These are phyloP conservation scores for Arabidopsis thaliana DNA, from an alignment of 345 rosid species.

Conservation along the genomic window DNA sequence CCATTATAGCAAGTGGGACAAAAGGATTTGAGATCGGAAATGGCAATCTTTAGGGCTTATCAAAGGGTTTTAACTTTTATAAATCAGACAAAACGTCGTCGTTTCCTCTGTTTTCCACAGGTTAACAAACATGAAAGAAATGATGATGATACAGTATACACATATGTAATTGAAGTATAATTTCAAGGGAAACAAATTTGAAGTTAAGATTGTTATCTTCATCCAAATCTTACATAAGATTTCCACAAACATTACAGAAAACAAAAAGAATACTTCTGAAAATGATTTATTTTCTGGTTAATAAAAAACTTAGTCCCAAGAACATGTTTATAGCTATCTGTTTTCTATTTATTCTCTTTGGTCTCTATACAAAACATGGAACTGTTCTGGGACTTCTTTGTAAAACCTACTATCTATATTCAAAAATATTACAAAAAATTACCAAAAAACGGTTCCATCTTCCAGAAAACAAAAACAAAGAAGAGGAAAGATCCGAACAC, in stretches of 20 bases:
- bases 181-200: background rate
- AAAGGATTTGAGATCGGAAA: background rate
- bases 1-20: conserved; percentile 49
- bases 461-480: conserved; percentile 23
- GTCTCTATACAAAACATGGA: conserved; percentile 42
- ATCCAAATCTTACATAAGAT: background rate
- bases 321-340: background rate
- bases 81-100: background rate
- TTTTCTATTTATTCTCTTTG: background rate
- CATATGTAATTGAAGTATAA: too few species aligned
- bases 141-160: background rate
- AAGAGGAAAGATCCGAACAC: conserved; percentile 37
- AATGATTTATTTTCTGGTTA: background rate
- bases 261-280: background rate
- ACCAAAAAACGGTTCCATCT: conserved; percentile 6
- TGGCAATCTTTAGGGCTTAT: background rate
- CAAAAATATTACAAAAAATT: conserved; percentile 23
- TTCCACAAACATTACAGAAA: background rate
- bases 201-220: background rate
- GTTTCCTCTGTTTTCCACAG: background rate
- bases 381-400: conserved; percentile 28
- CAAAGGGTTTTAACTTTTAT: conserved; percentile 6
- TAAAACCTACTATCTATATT: conserved; percentile 40
- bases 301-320: background rate
- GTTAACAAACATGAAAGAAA: background rate